phyloP scores from a whole-genome alignment of 2,329 filamentous ascomycete genomes.

The Massarina eburnea region DNA sequence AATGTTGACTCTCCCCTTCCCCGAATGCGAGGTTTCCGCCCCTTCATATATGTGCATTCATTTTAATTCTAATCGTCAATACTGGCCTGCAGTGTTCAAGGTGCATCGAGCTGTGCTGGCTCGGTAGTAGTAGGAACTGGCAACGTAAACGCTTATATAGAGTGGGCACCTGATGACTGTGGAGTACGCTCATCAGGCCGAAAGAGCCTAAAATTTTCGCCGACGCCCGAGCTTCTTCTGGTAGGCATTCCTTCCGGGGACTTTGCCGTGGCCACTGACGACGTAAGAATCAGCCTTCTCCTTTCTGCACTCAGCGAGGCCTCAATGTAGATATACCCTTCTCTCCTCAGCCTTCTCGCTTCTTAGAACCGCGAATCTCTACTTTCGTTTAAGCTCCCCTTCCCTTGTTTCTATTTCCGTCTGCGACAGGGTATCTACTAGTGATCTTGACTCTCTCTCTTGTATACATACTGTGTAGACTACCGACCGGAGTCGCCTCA shows the following conservation, averaged over 20 bases:
- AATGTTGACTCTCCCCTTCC: background rate
- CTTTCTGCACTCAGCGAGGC: slow-evolving; percentile 17
- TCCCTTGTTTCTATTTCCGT: slow-evolving; percentile 19
- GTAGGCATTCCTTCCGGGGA: slow-evolving; percentile 17
- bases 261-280: slow-evolving; percentile 16
- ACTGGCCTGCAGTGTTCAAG: background rate
- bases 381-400: slow-evolving; percentile 9
- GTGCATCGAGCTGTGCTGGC: slow-evolving; percentile 2
- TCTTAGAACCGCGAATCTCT: slow-evolving; percentile 12
- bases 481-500: slow-evolving; percentile 12
- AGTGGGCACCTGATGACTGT: background rate
- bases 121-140: background rate
- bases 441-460: slow-evolving; percentile 9
- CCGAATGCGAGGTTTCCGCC: background rate
- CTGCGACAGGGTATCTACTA: slow-evolving; percentile 12
- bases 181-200: background rate
- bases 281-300: slow-evolving; percentile 21
- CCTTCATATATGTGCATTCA: background rate
- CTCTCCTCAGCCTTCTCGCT: slow-evolving; percentile 18
- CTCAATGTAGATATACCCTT: slow-evolving; percentile 22
- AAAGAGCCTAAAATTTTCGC: slow-evolving; percentile 5
- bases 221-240: slow-evolving; percentile 3
- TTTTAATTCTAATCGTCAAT: background rate
- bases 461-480: slow-evolving; percentile 13
- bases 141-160: background rate